Percentiles rank a stretch among this genome's conserved stretches.
Conservation (phyloP, 331 rosid genomes). For the Quercus phellos region DNA sequence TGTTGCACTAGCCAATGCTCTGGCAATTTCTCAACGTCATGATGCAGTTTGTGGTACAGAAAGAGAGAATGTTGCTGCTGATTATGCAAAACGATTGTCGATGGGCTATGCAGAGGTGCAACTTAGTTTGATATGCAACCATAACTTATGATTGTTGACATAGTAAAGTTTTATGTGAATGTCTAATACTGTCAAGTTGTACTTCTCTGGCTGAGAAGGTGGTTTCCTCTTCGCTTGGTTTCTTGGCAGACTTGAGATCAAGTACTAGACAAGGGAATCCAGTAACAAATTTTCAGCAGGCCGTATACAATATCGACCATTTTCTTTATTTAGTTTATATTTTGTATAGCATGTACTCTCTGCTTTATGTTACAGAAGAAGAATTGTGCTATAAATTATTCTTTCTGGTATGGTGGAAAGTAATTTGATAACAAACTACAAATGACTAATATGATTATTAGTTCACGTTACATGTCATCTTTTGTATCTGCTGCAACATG, state of each 20-base stretch:
- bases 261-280: constrained; percentile 36
- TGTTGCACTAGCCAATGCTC: constrained; percentile 50
- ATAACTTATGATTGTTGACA: neutral
- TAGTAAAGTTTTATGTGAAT: neutral
- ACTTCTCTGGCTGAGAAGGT: constrained; percentile 61
- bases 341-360: neutral
- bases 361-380: neutral
- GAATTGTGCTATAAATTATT: neutral
- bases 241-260: constrained; percentile 42
- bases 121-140: constrained; percentile 11
- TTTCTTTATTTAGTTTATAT: neutral
- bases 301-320: constrained; percentile 11
- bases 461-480: neutral
- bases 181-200: neutral
- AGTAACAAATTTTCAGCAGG: constrained; percentile 68
- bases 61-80: constrained; percentile 51
- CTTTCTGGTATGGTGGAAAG: neutral
- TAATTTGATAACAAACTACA: too few species aligned
- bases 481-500: neutral
- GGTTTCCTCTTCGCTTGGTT: constrained; percentile 71
- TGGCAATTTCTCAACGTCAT: constrained; percentile 52
- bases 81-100: constrained; percentile 55
- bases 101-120: constrained; percentile 50
- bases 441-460: neutral
- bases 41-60: constrained; percentile 50